These are phyloP conservation scores for Hyphopichia buzzinii DNA, from an alignment of 1,139 yeast species.

Conservation along the genomic window DNA sequence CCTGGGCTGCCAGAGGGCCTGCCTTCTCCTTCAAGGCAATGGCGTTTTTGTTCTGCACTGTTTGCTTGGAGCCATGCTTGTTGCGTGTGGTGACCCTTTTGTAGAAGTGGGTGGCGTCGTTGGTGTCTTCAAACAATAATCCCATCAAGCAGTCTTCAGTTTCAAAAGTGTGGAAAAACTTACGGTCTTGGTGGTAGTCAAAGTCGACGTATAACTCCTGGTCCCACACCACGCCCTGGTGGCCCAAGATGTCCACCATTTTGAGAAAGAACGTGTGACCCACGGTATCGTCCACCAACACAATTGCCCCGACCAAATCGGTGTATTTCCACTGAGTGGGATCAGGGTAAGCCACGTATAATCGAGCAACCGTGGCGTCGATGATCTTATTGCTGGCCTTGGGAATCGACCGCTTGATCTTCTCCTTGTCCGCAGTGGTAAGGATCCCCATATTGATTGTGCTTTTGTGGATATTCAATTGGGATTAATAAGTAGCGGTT, in stretches of 20 bases:
- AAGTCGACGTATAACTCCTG: slow-evolving; percentile 90
- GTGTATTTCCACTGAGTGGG: slow-evolving; percentile 82
- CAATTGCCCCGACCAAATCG: slow-evolving; percentile 84
- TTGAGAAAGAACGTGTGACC: slow-evolving; percentile 93
- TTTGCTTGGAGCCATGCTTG: slow-evolving; percentile 83
- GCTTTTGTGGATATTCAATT: too few relatives aligned
- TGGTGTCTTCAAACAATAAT: slow-evolving; percentile 80
- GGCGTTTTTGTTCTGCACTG: slow-evolving; percentile 82
- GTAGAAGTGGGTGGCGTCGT: slow-evolving; percentile 81
- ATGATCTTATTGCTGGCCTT: slow-evolving; percentile 83
- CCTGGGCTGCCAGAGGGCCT: slow-evolving; percentile 24
- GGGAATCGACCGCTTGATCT: slow-evolving; percentile 84
- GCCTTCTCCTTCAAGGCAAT: slow-evolving; percentile 65
- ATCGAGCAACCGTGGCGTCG: slow-evolving; percentile 86
- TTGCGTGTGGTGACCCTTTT: slow-evolving; percentile 74
- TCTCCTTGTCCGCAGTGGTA: slow-evolving; percentile 74
- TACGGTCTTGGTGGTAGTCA: slow-evolving; percentile 87
- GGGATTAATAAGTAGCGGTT: too few relatives aligned
- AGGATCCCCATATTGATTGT: slow-evolving; percentile 56
- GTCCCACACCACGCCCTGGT: slow-evolving; percentile 92
- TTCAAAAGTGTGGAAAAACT: slow-evolving; percentile 93
- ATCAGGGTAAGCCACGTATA: slow-evolving; percentile 88
- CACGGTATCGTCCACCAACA: slow-evolving; percentile 84
- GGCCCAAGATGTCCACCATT: slow-evolving; percentile 78
- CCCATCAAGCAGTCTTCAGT: slow-evolving; percentile 91